Percentiles rank a stretch among this genome's conserved stretches.
phyloP scores from a whole-genome alignment of 2,329 filamentous ascomycete genomes.

The Colletotrichum melonis region DNA sequence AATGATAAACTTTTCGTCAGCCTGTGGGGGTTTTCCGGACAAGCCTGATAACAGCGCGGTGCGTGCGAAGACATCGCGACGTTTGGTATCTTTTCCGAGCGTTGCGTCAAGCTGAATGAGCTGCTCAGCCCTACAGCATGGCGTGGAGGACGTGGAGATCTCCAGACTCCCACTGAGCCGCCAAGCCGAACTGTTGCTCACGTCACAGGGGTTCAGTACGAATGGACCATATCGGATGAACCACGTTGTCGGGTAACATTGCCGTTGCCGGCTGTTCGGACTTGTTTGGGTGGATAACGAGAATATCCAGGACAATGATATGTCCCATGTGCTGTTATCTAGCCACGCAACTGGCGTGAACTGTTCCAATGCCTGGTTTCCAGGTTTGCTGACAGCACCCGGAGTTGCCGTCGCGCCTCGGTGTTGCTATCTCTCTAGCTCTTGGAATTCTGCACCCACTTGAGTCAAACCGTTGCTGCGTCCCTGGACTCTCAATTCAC shows the following conservation, averaged over 20 bases:
- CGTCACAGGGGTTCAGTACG: background rate
- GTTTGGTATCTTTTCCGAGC: background rate
- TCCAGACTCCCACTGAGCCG: background rate
- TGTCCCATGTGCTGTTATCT: background rate
- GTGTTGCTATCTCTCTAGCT: background rate
- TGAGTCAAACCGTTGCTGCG: background rate
- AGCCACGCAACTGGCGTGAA: background rate
- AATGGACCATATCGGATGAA: background rate
- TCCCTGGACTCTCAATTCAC: background rate
- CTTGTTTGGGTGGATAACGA: background rate
- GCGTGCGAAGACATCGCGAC: background rate
- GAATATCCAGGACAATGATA: background rate
- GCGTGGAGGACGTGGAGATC: background rate
- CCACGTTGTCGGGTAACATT: background rate
- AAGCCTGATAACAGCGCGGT: background rate
- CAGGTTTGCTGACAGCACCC: background rate
- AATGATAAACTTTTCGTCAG: constrained; percentile 15
- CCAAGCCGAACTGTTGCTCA: constrained; percentile 9
- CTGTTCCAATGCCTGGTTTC: background rate
- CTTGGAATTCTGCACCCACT: background rate
- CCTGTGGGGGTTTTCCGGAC: background rate
- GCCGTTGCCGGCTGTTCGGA: background rate
- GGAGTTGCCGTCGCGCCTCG: background rate
- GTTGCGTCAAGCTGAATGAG: constrained; percentile 11
- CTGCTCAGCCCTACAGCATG: constrained; percentile 18